Base-by-base conservation (phyloP, 495 filamentous ascomycete genomes). In the Extremus antarcticus region DNA sequence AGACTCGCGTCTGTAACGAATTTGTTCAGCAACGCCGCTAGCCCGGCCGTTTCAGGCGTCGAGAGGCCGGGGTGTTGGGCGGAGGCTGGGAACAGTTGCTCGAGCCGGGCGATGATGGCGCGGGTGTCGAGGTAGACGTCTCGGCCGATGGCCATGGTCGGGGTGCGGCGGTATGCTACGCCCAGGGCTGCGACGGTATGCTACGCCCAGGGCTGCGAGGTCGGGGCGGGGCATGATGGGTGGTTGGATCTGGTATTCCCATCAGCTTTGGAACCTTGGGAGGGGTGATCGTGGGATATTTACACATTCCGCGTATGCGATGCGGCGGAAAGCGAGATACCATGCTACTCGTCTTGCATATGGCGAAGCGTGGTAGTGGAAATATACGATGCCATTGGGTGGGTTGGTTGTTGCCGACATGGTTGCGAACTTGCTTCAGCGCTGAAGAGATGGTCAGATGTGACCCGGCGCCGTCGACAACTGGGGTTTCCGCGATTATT, bases 151-250 rank as follows among this genome's bases (percentile, higher is more conserved):
- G 78, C 62, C 51, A 85, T 62, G 47, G 85, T 57, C 1, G 84
- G 84, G 47, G 85, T 85, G 43, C 83, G 80, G 0, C 82, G 76
- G 70, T 87, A 82, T 3, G 63, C 57, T 57, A 83, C 70, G 17
- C 77, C 76, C 0, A 85, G 66, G 7, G 64, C 64, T 35, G 67
- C 58, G 23, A 85, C 82, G 76, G 70, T 87, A 82, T 3, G 63
- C 57, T 57, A 83, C 70, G 17, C 77, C 76, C 0, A 85, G 66
- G 7, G 64, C 64, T 35, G 67, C 58, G 23, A 85, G 58, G 62
- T 83, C 80, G 0, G 78, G 77, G 35, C 81, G 79, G 2, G 80
- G 81, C 38, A 82, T 65, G 35, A 73, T 74, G 16, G 69, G 66
- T 1, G 81, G 81, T 77, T 84, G 80, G 41, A 77, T 47, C 77